These are phyloP conservation scores for Spathaspora girioi DNA, from an alignment of 805 yeast genomes.

Conservation along the genomic window DNA sequence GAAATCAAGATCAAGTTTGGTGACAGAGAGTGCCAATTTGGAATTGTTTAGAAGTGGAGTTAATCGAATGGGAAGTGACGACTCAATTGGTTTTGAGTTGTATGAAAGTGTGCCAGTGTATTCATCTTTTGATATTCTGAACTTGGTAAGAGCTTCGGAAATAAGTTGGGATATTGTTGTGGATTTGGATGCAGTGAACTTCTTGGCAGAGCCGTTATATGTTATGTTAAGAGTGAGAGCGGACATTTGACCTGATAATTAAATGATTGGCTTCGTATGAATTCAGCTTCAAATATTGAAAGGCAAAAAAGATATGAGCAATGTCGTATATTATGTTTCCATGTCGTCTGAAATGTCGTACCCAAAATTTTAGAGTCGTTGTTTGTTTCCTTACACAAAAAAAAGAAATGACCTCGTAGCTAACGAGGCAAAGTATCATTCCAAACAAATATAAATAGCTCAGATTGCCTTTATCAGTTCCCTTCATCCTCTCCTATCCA, in stretches of 20 bases:
- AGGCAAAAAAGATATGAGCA: not conserved
- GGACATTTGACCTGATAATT: conserved; percentile 14
- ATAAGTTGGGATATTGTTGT: conserved; percentile 28
- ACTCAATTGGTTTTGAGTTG: conserved; percentile 28
- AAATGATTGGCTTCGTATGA: not conserved
- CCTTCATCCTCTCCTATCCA: not conserved
- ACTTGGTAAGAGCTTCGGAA: conserved; percentile 19
- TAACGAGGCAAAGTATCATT: not conserved
- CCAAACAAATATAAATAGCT: not conserved
- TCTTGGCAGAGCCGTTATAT: conserved; percentile 21
- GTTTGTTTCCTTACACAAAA: not conserved
- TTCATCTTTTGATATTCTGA: conserved; percentile 15
- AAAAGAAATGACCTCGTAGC: not conserved
- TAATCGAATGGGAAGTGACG: conserved; percentile 28
- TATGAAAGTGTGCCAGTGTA: conserved; percentile 22
- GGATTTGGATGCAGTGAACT: conserved; percentile 21
- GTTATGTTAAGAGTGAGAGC: conserved; percentile 23
- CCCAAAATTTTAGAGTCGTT: not conserved
- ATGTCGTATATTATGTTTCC: not conserved
- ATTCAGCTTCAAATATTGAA: not conserved
- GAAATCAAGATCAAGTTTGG: conserved; percentile 5
- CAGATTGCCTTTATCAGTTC: not conserved
- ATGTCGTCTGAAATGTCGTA: not conserved
- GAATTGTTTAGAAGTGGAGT: conserved; percentile 31
- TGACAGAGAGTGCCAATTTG: conserved; percentile 21